Evolutionary conservation across 306 rosid genomes (phyloP).

Genomic region (Argentina anserina): DNA sequence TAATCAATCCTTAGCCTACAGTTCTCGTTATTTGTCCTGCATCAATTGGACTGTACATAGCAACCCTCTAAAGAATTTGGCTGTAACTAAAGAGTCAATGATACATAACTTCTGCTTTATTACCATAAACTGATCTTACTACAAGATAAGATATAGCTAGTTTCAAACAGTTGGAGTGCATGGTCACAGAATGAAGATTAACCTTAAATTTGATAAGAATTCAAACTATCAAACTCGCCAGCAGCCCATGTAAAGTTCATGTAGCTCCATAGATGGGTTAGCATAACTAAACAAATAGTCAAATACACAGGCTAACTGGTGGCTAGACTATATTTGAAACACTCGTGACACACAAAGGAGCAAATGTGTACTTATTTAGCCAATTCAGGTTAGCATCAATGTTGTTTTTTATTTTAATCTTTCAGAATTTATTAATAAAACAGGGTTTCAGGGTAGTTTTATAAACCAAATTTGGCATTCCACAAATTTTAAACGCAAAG

Average conservation of each 20-base stretch:
- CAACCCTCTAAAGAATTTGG: background rate
- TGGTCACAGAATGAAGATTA: background rate
- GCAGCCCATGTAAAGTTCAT: background rate
- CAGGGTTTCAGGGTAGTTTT: too few relatives aligned
- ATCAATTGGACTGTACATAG: background rate
- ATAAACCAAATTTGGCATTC: too few relatives aligned
- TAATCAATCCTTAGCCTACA: too few relatives aligned
- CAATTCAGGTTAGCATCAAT: background rate
- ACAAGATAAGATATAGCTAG: background rate
- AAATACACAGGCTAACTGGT: background rate
- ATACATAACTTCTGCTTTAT: background rate
- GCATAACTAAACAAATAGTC: background rate
- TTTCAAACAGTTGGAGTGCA: background rate
- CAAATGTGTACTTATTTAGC: background rate
- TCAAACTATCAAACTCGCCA: background rate
- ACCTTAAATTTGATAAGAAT: background rate
- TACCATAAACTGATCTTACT: background rate
- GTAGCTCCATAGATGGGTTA: slow-evolving; percentile 1
- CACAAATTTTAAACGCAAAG: too few relatives aligned
- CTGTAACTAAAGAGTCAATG: background rate
- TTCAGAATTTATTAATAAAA: too few relatives aligned
- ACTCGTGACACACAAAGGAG: background rate
- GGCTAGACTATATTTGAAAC: background rate
- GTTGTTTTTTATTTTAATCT: too few relatives aligned
- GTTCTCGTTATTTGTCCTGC: too few relatives aligned